Base-by-base conservation (phyloP, 768 basidiomycete genomes). In the Suillus cothurnatus region DNA sequence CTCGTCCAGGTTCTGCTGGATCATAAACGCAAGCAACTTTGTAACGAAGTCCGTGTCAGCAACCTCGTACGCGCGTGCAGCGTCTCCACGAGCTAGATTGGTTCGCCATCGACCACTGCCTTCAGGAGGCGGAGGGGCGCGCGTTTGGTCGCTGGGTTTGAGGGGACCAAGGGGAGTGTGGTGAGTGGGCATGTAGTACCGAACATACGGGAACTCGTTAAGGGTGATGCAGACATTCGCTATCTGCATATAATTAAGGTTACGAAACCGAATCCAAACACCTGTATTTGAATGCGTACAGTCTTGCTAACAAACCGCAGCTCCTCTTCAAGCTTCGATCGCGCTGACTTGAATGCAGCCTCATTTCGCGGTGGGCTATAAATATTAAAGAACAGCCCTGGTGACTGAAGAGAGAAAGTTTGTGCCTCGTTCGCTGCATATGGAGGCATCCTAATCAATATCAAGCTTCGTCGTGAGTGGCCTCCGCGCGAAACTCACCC, bases 181-280 rank as follows among this genome's bases (percentile, higher is more conserved):
- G 67, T 91, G 85, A 15, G 87, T 80, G 6, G 97, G 94, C 61
- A 92, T 79, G 74, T 97, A 98, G 79, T 97, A 99, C 38, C 97
- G 91, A 69, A 99, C 90, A 74, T 86, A 91, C 0, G 97, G 97
- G 71, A 90, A 93, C 74, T 99, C 97, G 71, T 94, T 91, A 34
- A 99, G 78, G 0, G 93, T 87, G 19, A 97, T 90, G 76, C 95
- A 94, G 4, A 96, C 78, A 71, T 98, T 97, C 32, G 94, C 77
- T 68, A 99, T 90, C 95, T 92, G 71, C 60, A 50, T 58, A 31
- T 17, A 43, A 11, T 31, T 41, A 26, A 59, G 39, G 21, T 59
- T 6, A 31, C 6, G 21, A 14, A 59, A 26, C 21, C 41, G 1
- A 9, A 2, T n/a, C 39, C 8, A 26, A 21, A 34, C 7, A 21